Conservation (phyloP, 208 protist species). For the Herpetomonas samuelpessoai region DNA sequence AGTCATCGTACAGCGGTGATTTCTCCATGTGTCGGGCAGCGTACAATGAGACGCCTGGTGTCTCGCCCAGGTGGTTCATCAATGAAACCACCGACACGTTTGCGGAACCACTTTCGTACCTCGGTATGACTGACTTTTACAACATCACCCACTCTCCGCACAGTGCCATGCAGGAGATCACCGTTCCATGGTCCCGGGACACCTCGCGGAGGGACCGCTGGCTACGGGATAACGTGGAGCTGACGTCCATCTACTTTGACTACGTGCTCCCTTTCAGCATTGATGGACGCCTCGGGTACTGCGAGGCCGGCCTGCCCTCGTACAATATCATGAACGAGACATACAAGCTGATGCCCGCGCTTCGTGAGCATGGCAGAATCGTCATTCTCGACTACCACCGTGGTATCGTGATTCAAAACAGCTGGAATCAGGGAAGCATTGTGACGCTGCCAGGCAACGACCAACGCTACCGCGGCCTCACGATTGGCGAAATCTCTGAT, state of each 20-base stretch:
- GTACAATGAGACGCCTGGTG: slow-evolving; percentile 5
- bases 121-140: slow-evolving; percentile 19
- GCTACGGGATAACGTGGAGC: slow-evolving; percentile 26
- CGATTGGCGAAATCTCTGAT: slow-evolving; percentile 41
- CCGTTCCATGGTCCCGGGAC: slow-evolving; percentile 31
- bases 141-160: slow-evolving; percentile 8
- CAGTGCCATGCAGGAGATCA: slow-evolving; percentile 42
- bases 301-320: slow-evolving; percentile 40
- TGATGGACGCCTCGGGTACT: slow-evolving; percentile 35
- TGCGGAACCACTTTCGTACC: slow-evolving; percentile 10
- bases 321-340: slow-evolving; percentile 37
- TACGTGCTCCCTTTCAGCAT: slow-evolving; percentile 68
- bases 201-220: slow-evolving; percentile 22
- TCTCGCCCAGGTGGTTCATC: slow-evolving; percentile 18
- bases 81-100: slow-evolving; percentile 20
- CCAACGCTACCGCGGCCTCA: slow-evolving; percentile 11
- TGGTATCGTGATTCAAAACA: slow-evolving; percentile 55
- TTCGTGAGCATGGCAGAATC: slow-evolving; percentile 53
- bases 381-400: slow-evolving; percentile 43
- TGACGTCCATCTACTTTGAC: slow-evolving; percentile 58
- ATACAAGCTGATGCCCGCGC: slow-evolving; percentile 30
- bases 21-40: slow-evolving; percentile 11
- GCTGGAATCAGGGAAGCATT: slow-evolving; percentile 35
- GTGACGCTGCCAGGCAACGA: slow-evolving; percentile 10
- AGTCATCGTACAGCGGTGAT: slow-evolving; percentile 21